Evolutionary conservation across 164 flowering plant species (phyloP), one percentile per base, ranked within the genome.

Genomic region (Stephania cephalantha): DNA sequence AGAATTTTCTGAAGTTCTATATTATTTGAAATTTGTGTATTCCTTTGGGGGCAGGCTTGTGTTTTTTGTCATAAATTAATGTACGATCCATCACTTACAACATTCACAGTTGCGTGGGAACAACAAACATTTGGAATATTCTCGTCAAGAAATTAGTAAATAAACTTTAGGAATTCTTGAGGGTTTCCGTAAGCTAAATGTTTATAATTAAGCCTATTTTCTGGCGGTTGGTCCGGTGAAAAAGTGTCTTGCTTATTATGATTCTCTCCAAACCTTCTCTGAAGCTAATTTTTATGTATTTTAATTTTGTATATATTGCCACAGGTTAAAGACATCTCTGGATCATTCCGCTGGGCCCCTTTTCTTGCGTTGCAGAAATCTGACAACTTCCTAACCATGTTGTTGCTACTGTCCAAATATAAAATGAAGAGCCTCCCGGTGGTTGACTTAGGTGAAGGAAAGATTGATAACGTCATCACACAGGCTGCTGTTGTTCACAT

Each of bases 271-370:
- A 68, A 50, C 55, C 4, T 50, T 20, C 9, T 17, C 42, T 15
- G 18, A 42, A 69, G 8, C 18, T 69, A n/a, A 69, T 9, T 35
- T 35, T 17, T 6, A 22, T 70, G 53, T 22, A n/a, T 46, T 35
- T 35, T 35, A 35, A 35, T 35, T 31, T n/a, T n/a, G 20, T 70
- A 10, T 46, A 61, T 18, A 18, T 22, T 45, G 53, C 71, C 48
- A 31, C 90, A 96, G 99, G 99, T 96, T 71, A 78, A 79, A 68
- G 99, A 96, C 70, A 94, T 96, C 12, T 86, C 97, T 20, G 99
- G 99, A 69, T 86, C 97, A 42, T 96, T 96, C 76, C 91, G 99
- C 0, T 96, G 99, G 99, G 99, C 98, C 2, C 99, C 99, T 31
- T 96, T 96, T 82, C 95, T 96, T 50, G 97, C 98, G n/a, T 79